Evolutionary conservation across 768 basidiomycete genomes (phyloP).

Genomic region (Pholiota molesta): DNA sequence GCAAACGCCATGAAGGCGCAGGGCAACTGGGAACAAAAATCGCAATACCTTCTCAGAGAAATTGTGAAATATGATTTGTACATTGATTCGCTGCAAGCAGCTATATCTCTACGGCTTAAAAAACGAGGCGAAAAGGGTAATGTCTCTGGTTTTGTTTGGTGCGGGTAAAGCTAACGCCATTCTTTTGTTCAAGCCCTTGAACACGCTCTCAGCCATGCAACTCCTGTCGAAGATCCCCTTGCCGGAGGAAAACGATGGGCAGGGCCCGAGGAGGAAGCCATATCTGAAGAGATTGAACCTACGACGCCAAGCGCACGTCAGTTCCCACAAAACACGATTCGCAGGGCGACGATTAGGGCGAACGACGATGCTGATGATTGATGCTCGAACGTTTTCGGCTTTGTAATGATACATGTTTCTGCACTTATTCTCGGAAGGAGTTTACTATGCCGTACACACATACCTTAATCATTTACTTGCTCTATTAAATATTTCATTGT

Average conservation of each 20-base stretch:
- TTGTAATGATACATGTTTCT: conserved; percentile 14
- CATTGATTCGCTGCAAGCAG: conserved; percentile 83
- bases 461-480: conserved; percentile 22
- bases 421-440: conserved; percentile 9
- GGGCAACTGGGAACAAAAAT: conserved; percentile 93
- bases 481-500: conserved; percentile 15
- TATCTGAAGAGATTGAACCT: conserved; percentile 26
- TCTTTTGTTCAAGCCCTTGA: conserved; percentile 22
- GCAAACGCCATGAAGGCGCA: conserved; percentile 75
- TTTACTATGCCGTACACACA: conserved; percentile 7
- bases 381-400: conserved; percentile 15
- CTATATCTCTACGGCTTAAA: conserved; percentile 84
- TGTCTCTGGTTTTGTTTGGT: conserved; percentile 3
- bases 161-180: conserved; percentile 4
- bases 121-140: conserved; percentile 85
- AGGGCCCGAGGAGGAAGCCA: conserved; percentile 18
- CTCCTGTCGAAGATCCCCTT: conserved; percentile 19
- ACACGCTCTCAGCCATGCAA: conserved; percentile 27
- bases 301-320: conserved; percentile 24
- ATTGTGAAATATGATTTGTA: conserved; percentile 97
- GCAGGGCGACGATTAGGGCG: conserved; percentile 29
- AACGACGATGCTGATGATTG: conserved; percentile 27
- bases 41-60: conserved; percentile 86
- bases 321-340: conserved; percentile 24
- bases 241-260: conserved; percentile 19